These are phyloP conservation scores for Curvularia spicifera DNA, from an alignment of 2,329 filamentous ascomycete species.

Conservation along the genomic window DNA sequence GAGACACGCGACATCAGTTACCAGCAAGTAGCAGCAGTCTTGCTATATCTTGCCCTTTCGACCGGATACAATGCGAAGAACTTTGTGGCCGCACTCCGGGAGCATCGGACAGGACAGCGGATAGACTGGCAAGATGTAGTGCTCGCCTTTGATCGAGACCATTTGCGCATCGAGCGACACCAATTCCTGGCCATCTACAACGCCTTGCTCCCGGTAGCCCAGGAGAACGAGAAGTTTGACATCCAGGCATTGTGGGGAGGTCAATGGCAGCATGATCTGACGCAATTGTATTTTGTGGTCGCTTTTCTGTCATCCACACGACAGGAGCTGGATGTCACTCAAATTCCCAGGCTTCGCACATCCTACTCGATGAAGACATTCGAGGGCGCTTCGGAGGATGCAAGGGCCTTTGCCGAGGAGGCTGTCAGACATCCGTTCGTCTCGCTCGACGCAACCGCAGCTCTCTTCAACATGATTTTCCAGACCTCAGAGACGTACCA, in stretches of 20 bases:
- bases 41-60: slow-evolving; percentile 73
- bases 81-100: slow-evolving; percentile 65
- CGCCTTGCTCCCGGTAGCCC: slow-evolving; percentile 75
- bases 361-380: slow-evolving; percentile 75
- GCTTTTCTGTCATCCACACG: slow-evolving; percentile 80
- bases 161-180: slow-evolving; percentile 73
- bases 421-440: slow-evolving; percentile 86
- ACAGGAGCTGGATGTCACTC: slow-evolving; percentile 79
- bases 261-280: slow-evolving; percentile 81
- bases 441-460: slow-evolving; percentile 80
- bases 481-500: slow-evolving; percentile 64
- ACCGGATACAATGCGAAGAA: slow-evolving; percentile 71
- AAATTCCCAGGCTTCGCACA: slow-evolving; percentile 79
- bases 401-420: slow-evolving; percentile 65
- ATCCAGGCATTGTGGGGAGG: slow-evolving; percentile 92
- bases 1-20: slow-evolving; percentile 73
- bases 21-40: slow-evolving; percentile 79
- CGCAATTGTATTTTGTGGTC: slow-evolving; percentile 91
- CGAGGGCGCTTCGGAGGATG: slow-evolving; percentile 63
- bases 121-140: slow-evolving; percentile 75
- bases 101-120: slow-evolving; percentile 61
- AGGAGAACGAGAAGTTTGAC: slow-evolving; percentile 70
- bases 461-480: slow-evolving; percentile 68
- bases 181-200: slow-evolving; percentile 86
- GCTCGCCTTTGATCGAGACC: slow-evolving; percentile 78